These are phyloP conservation scores for Piper longum DNA, from an alignment of 164 flowering plant genomes.

Conservation along the genomic window DNA sequence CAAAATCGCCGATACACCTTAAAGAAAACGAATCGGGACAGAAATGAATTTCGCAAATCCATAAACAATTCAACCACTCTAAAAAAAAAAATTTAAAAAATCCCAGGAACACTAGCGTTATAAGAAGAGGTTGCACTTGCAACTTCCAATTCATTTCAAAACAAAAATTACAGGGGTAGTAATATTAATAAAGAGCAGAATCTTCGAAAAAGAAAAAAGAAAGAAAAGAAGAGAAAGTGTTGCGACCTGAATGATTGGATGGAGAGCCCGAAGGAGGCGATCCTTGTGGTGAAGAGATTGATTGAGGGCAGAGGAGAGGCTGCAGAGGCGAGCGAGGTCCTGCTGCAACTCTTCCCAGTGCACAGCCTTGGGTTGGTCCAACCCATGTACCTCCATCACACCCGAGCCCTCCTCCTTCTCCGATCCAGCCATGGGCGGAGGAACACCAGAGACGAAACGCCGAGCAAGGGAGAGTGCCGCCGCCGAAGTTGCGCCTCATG, in stretches of 20 bases:
- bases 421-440: neutral
- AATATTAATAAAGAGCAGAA: neutral
- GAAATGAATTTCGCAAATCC: no score
- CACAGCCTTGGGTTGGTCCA: conserved; percentile 20
- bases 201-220: neutral
- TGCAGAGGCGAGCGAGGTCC: conserved; percentile 61
- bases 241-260: conserved; percentile 47
- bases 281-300: conserved; percentile 44
- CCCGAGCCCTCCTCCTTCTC: neutral
- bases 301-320: conserved; percentile 62
- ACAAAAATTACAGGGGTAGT: no score
- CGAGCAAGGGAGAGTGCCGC: no score
- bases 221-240: neutral
- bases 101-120: no score
- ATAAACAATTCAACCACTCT: no score
- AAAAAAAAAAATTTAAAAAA: no score
- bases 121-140: no score
- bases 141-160: no score
- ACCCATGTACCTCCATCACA: neutral
- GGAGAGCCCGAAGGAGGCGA: conserved; percentile 33
- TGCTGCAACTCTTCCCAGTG: conserved; percentile 87
- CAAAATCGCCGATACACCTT: no score
- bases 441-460: no score
- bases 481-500: no score
- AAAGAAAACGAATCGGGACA: no score